Percentiles rank a stretch among this genome's conserved stretches.
Evolutionary conservation across 306 rosid species (phyloP).

Genomic region (Fagus crenata): DNA sequence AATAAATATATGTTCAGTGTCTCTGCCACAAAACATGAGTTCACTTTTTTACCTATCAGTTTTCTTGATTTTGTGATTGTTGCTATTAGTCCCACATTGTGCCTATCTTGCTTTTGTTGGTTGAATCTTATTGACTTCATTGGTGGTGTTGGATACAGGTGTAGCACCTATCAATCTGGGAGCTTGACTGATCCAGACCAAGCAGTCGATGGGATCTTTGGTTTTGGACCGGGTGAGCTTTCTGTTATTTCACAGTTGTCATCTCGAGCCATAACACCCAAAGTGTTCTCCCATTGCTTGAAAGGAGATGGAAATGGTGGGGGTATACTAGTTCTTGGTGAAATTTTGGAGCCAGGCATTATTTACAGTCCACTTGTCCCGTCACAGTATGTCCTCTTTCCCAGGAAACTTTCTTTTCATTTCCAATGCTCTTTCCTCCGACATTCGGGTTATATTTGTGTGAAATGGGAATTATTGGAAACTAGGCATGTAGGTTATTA

Average conservation of each 20-base stretch:
- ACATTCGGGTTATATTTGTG: not conserved
- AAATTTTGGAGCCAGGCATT: constrained; percentile 90
- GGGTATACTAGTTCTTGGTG: constrained; percentile 95
- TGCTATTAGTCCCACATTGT: constrained; percentile 15
- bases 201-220: constrained; percentile 94
- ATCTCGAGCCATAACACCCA: constrained; percentile 75
- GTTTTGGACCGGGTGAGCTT: constrained; percentile 86
- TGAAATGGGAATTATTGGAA: not conserved
- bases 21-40: not conserved
- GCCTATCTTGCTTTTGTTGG: constrained; percentile 15
- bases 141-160: constrained; percentile 61
- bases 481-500: not conserved
- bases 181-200: constrained; percentile 78
- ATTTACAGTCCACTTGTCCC: constrained; percentile 93
- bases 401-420: constrained; percentile 29
- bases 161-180: constrained; percentile 83
- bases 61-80: constrained; percentile 14
- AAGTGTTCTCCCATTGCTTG: constrained; percentile 88
- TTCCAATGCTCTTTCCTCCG: not conserved
- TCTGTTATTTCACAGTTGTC: constrained; percentile 89
- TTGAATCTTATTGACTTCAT: constrained; percentile 29
- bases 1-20: not conserved
- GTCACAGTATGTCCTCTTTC: constrained; percentile 79
- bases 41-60: constrained; percentile 16
- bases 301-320: constrained; percentile 93